Percentiles rank a stretch among this genome's conserved stretches.
Evolutionary conservation across 1,284 basidiomycete species (phyloP).

Genomic region (Hypsizygus ulmarius): DNA sequence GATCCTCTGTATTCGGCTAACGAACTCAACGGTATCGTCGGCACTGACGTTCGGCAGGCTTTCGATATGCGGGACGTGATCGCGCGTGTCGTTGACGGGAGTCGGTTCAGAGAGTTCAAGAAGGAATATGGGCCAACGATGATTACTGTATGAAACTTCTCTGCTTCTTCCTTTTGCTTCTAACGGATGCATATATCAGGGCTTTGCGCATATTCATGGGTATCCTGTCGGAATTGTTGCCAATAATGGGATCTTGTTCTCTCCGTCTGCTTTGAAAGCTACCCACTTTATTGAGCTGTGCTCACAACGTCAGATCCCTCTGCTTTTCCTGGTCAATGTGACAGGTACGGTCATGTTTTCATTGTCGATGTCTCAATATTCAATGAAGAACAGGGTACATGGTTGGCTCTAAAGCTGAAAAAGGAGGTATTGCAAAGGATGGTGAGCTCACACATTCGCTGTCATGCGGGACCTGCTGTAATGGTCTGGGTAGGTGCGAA

Average conservation of each 20-base stretch:
- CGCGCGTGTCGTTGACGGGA: constrained; percentile 88
- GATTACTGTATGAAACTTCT: constrained; percentile 63
- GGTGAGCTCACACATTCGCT: constrained; percentile 41
- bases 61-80: constrained; percentile 96
- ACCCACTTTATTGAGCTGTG: constrained; percentile 95
- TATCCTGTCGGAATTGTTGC: constrained; percentile 88
- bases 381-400: constrained; percentile 65
- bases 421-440: constrained; percentile 95
- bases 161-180: constrained; percentile 1
- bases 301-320: constrained; percentile 85
- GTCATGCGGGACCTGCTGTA: background rate
- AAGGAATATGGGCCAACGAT: constrained; percentile 91
- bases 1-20: constrained; percentile 77
- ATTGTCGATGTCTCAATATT: background rate
- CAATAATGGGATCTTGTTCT: constrained; percentile 94
- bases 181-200: constrained; percentile 41
- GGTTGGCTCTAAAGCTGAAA: constrained; percentile 93
- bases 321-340: constrained; percentile 93
- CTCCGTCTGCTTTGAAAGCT: constrained; percentile 89
- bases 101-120: constrained; percentile 93
- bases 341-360: constrained; percentile 48
- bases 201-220: constrained; percentile 89
- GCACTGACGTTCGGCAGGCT: constrained; percentile 81
- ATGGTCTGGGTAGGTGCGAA: constrained; percentile 57
- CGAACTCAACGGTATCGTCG: constrained; percentile 90